Conservation (phyloP, 202 grass and related monocot species). For the Zoysia matrella region DNA sequence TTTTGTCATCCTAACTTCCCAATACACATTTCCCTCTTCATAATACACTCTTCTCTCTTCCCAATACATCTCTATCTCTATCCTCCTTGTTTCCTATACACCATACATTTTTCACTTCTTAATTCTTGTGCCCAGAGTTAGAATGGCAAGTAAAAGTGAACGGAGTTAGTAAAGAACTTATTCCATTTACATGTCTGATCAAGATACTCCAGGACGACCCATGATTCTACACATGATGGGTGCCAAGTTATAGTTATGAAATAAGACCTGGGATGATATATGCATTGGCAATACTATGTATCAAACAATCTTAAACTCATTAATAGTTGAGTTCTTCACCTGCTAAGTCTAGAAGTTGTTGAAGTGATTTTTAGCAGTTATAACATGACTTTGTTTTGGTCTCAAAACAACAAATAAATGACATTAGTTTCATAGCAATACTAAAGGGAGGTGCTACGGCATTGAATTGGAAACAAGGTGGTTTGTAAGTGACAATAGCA, state of each 20-base stretch:
- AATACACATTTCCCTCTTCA: no score
- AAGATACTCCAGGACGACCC: slow-evolving; percentile 13
- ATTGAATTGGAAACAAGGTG: slow-evolving; percentile 16
- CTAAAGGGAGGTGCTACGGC: neutral
- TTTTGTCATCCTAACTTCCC: no score
- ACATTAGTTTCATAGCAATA: neutral
- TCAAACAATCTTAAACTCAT: neutral
- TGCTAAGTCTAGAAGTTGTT: neutral
- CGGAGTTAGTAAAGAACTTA: neutral
- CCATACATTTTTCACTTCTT: no score
- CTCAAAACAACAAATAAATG: no score
- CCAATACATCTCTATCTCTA: no score
- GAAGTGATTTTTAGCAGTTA: neutral
- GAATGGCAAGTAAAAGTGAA: no score
- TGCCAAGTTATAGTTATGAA: neutral
- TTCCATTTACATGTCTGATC: neutral
- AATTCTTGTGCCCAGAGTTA: no score
- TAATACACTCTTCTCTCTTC: no score
- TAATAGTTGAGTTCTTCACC: neutral
- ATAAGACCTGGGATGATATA: neutral
- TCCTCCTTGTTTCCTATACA: no score
- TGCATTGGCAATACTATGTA: neutral
- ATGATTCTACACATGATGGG: neutral
- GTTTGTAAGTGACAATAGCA: neutral
- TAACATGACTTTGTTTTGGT: neutral